Evolutionary conservation across 106 monocot species (phyloP).

Genomic region (Dendrobium nobile): DNA sequence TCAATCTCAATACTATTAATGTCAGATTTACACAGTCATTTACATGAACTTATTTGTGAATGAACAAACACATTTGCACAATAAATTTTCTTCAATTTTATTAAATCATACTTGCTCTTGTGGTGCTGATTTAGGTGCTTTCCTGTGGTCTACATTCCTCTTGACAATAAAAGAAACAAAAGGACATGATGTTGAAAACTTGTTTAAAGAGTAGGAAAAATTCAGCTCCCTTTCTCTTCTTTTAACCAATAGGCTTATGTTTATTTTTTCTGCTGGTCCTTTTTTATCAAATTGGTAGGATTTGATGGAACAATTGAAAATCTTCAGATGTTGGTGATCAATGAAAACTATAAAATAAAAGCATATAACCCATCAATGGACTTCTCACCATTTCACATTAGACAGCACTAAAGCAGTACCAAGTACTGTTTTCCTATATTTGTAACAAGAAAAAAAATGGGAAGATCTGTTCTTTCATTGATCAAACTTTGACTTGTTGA

Average conservation of each 20-base stretch:
- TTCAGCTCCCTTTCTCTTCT: no score
- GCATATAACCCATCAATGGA: neutral
- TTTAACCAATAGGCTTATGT: no score
- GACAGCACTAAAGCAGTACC: neutral
- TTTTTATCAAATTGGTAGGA: neutral
- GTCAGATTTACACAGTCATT: neutral
- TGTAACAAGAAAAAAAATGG: neutral
- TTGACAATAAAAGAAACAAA: no score
- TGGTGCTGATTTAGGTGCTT: no score
- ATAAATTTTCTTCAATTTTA: no score
- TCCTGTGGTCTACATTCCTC: no score
- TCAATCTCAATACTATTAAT: neutral
- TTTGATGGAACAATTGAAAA: neutral
- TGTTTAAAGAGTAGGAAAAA: no score
- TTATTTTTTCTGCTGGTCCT: no score
- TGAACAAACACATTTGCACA: no score
- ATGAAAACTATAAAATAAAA: neutral
- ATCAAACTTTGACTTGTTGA: neutral
- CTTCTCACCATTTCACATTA: neutral
- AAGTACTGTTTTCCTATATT: neutral
- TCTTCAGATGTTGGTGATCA: neutral
- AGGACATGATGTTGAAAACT: no score
- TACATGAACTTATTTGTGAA: no score
- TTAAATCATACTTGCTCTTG: no score
- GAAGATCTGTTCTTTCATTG: neutral